Conservation (phyloP, 78 protist genomes). For the slime mould (Dictyostelium discoideum) region DNA sequence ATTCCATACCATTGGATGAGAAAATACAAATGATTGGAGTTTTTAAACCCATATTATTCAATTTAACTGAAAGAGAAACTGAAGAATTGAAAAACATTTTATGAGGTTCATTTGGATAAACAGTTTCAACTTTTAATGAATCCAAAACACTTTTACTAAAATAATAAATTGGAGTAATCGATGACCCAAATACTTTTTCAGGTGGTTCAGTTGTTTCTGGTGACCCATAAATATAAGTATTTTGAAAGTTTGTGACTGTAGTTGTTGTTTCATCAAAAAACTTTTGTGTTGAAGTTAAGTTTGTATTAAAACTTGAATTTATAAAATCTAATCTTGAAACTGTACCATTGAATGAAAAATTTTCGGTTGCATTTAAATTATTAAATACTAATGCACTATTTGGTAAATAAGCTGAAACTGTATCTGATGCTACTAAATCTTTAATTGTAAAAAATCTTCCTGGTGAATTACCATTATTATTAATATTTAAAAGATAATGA, state of each 20-base stretch:
- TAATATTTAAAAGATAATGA: background rate
- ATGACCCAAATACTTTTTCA: background rate
- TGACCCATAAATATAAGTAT: background rate
- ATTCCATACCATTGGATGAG: background rate
- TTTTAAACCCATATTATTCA: background rate
- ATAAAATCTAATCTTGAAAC: background rate
- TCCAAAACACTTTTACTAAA: background rate
- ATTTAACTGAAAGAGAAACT: background rate
- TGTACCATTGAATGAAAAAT: background rate
- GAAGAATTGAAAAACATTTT: background rate
- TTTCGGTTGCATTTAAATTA: background rate
- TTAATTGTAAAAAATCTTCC: background rate
- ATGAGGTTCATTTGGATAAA: background rate
- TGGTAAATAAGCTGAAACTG: background rate
- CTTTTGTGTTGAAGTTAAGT: background rate
- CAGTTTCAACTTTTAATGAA: background rate
- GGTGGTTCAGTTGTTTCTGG: background rate
- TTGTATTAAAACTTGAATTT: background rate
- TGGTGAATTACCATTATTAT: constrained; percentile 13
- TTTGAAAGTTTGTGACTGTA: background rate
- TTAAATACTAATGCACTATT: background rate
- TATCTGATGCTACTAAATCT: background rate
- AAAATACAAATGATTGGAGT: background rate
- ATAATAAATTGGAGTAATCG: background rate
- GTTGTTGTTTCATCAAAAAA: background rate